A percentile compares a stretch with the other conserved stretches of the same genome.
These are phyloP conservation scores for Tetrahymena borealis DNA, from an alignment of 73 alveolate species.

Conservation along the genomic window DNA sequence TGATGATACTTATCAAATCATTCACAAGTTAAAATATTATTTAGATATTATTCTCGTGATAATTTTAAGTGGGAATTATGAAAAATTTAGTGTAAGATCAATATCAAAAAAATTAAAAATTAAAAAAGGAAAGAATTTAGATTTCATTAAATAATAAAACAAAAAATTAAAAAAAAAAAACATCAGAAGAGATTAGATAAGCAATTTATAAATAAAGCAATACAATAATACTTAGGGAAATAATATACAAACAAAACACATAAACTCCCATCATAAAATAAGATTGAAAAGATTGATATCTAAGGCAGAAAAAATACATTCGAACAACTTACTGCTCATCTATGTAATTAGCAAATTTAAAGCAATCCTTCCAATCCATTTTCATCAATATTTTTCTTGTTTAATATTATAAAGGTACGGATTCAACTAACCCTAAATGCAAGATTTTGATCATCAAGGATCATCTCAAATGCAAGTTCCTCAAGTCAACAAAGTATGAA, in stretches of 20 bases:
- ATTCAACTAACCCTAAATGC: not conserved
- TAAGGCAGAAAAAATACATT: no score
- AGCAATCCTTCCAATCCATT: no score
- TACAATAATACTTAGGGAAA: not conserved
- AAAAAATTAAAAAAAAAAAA: not conserved
- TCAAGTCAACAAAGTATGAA: not conserved
- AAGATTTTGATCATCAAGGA: not conserved
- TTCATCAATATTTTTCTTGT: not conserved
- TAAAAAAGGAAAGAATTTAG: not conserved
- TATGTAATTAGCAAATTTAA: no score
- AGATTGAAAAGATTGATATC: not conserved
- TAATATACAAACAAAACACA: not conserved
- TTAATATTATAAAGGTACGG: not conserved
- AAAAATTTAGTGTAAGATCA: not conserved
- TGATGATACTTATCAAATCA: not conserved
- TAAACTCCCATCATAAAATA: not conserved
- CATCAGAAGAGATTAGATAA: conserved; percentile 1
- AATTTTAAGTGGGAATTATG: not conserved
- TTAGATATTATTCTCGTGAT: not conserved
- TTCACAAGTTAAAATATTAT: not conserved
- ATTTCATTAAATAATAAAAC: not conserved
- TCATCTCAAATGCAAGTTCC: not conserved
- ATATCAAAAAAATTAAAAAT: not conserved
- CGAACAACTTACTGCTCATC: no score
- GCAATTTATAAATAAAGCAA: not conserved